phyloP scores from a whole-genome alignment of 805 yeast species.

The Geotrichum ghanense region DNA sequence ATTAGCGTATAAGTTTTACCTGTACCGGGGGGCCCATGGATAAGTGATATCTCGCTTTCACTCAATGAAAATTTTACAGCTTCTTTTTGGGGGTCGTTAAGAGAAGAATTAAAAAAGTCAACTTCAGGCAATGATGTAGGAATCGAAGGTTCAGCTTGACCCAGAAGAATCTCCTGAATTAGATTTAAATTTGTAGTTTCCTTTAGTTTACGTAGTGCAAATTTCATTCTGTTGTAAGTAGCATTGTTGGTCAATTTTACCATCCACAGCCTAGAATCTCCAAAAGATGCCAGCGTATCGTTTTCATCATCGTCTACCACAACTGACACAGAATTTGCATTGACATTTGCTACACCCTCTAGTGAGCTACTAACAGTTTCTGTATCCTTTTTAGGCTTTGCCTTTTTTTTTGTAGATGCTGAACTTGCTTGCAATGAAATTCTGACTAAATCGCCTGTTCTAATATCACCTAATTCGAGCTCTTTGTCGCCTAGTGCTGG shows the following conservation, averaged over 20 bases:
- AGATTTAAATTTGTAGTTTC: slow-evolving; percentile 34
- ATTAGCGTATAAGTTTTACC: slow-evolving; percentile 79
- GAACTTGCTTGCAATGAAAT: slow-evolving; percentile 31
- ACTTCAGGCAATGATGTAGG: slow-evolving; percentile 6
- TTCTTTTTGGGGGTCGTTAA: slow-evolving; percentile 59
- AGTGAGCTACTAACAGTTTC: slow-evolving; percentile 24
- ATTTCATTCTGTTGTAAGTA: slow-evolving; percentile 49
- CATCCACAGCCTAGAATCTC: slow-evolving; percentile 46
- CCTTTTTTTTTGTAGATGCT: slow-evolving; percentile 12
- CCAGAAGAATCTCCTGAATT: slow-evolving; percentile 34
- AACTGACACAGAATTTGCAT: slow-evolving; percentile 37
- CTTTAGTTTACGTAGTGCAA: slow-evolving; percentile 54
- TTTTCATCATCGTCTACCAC: slow-evolving; percentile 41
- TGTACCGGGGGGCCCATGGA: slow-evolving; percentile 79
- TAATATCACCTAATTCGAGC: slow-evolving; percentile 40
- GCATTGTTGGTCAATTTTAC: slow-evolving; percentile 40
- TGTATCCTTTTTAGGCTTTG: slow-evolving; percentile 7
- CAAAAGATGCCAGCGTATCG: slow-evolving; percentile 6
- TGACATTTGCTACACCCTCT: slow-evolving; percentile 56
- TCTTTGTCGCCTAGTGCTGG: slow-evolving; percentile 26
- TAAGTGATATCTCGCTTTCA: slow-evolving; percentile 37
- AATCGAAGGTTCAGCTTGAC: slow-evolving; percentile 30
- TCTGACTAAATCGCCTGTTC: slow-evolving; percentile 69
- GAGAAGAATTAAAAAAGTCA: slow-evolving; percentile 31
- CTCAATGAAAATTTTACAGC: slow-evolving; percentile 62